These are phyloP conservation scores for Trichosporon asahii DNA, from an alignment of 1,284 basidiomycete genomes.

Conservation along the genomic window DNA sequence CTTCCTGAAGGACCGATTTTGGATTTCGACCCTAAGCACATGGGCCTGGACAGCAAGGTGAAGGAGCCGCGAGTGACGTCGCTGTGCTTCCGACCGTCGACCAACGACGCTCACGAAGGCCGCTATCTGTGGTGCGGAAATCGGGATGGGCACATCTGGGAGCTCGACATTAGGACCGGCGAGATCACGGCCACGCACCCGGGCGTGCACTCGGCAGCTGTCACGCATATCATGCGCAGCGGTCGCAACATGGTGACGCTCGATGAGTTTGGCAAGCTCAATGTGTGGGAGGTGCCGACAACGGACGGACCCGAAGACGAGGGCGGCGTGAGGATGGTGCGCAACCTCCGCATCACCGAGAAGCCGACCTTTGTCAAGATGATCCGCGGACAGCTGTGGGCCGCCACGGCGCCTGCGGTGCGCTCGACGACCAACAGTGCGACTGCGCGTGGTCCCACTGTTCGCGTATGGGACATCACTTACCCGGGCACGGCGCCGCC, in stretches of 20 bases:
- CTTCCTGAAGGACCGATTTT: slow-evolving; percentile 50
- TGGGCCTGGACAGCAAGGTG: slow-evolving; percentile 57
- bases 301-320: slow-evolving; percentile 25
- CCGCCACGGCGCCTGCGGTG: slow-evolving; percentile 53
- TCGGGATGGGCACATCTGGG: slow-evolving; percentile 79
- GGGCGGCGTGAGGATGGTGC: slow-evolving; percentile 53
- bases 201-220: slow-evolving; percentile 62
- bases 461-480: slow-evolving; percentile 70
- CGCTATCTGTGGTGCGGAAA: slow-evolving; percentile 76
- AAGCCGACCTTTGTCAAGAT: slow-evolving; percentile 74
- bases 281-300: slow-evolving; percentile 60
- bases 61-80: slow-evolving; percentile 70
- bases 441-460: slow-evolving; percentile 62
- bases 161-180: slow-evolving; percentile 68
- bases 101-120: slow-evolving; percentile 52
- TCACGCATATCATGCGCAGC: slow-evolving; percentile 70
- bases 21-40: slow-evolving; percentile 61
- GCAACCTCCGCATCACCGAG: slow-evolving; percentile 70
- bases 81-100: slow-evolving; percentile 68
- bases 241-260: slow-evolving; percentile 67
- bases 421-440: slow-evolving; percentile 48
- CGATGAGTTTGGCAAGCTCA: slow-evolving; percentile 76
- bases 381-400: slow-evolving; percentile 75
- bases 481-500: slow-evolving; percentile 50
- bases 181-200: slow-evolving; percentile 60